Percentiles rank a stretch among this genome's conserved stretches.
These are phyloP conservation scores for Manihot esculenta DNA, from an alignment of 441 rosid genomes.

Conservation along the genomic window DNA sequence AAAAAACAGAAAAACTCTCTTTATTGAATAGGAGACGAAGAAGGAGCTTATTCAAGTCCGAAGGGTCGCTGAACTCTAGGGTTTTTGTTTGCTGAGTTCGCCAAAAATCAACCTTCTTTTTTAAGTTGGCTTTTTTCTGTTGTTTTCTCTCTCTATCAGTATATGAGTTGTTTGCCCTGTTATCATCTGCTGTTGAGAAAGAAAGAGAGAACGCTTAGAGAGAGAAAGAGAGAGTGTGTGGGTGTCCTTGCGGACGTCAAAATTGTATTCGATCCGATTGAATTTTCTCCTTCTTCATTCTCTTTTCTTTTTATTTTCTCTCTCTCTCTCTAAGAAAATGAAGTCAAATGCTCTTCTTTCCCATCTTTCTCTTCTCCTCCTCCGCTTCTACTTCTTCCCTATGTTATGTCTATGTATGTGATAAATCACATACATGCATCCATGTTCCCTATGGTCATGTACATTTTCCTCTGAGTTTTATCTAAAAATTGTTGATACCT, in stretches of 20 bases:
- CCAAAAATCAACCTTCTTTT: conserved; percentile 19
- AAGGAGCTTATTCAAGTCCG: conserved; percentile 11
- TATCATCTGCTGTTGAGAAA: conserved; percentile 53
- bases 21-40: conserved; percentile 11
- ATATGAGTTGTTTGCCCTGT: conserved; percentile 31
- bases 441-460: too few species aligned
- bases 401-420: too few species aligned
- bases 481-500: too few species aligned
- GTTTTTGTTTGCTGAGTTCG: conserved; percentile 18
- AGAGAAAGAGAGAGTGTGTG: conserved; percentile 43
- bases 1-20: background rate
- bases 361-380: background rate
- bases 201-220: conserved; percentile 44
- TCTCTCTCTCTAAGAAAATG: conserved; percentile 27
- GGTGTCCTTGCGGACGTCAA: conserved; percentile 97
- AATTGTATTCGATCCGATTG: conserved; percentile 69
- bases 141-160: conserved; percentile 3
- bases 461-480: too few species aligned
- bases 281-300: conserved; percentile 41
- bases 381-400: background rate
- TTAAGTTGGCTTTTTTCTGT: background rate
- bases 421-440: too few species aligned
- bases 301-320: conserved; percentile 24
- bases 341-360: conserved; percentile 55
- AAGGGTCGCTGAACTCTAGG: conserved; percentile 18